These are phyloP conservation scores for Gillenia trifoliata DNA, from an alignment of 306 rosid genomes.

Conservation along the genomic window DNA sequence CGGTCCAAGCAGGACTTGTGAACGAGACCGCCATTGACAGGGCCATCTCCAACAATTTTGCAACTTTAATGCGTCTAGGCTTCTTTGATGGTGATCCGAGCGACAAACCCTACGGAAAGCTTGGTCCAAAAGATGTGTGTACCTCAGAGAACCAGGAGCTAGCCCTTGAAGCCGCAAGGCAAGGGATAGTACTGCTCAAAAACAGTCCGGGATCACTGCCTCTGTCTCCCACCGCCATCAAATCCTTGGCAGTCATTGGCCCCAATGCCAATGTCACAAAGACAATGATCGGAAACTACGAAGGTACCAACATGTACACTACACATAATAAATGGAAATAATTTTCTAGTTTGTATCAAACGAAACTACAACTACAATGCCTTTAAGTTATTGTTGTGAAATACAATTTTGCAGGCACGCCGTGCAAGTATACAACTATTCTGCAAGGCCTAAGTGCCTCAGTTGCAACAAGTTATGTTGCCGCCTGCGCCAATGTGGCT, in stretches of 20 bases:
- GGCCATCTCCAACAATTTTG: constrained; percentile 77
- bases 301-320: constrained; percentile 37
- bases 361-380: not conserved
- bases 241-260: constrained; percentile 86
- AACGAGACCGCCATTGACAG: constrained; percentile 61
- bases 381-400: not conserved
- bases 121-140: constrained; percentile 97
- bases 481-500: constrained; percentile 74
- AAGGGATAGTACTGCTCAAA: constrained; percentile 93
- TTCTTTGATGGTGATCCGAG: constrained; percentile 92
- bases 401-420: constrained; percentile 55
- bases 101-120: constrained; percentile 66
- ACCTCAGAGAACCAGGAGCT: constrained; percentile 59
- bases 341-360: not conserved
- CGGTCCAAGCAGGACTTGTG: constrained; percentile 75
- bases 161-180: constrained; percentile 89
- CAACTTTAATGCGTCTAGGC: constrained; percentile 85
- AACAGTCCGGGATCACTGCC: constrained; percentile 64
- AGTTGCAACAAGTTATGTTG: constrained; percentile 56
- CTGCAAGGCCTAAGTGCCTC: constrained; percentile 74
- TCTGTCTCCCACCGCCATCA: constrained; percentile 56
- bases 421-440: constrained; percentile 78
- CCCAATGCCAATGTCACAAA: constrained; percentile 90
- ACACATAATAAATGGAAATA: not conserved
- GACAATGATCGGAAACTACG: constrained; percentile 89